Conservation (phyloP, 805 yeast species). For the Kuraishia piskuri region DNA sequence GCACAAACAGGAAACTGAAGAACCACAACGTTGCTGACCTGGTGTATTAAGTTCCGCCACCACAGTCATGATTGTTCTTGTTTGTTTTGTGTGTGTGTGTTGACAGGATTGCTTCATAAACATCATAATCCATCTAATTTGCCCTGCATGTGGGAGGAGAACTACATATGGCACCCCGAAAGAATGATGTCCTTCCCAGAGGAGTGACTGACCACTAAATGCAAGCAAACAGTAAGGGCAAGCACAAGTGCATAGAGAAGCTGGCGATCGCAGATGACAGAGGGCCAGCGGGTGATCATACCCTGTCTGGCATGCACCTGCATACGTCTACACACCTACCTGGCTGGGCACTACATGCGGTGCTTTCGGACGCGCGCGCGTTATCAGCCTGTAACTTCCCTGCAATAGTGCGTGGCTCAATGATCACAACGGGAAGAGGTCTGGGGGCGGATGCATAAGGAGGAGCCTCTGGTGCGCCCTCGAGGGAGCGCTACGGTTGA, state of each 20-base stretch:
- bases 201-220: too few species aligned
- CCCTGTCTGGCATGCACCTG: neutral
- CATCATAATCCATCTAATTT: too few species aligned
- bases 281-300: too few species aligned
- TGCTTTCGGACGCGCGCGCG: neutral
- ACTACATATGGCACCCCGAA: too few species aligned
- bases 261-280: too few species aligned
- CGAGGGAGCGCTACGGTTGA: neutral
- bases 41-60: too few species aligned
- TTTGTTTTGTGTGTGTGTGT: too few species aligned
- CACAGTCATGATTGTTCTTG: too few species aligned
- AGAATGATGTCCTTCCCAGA: too few species aligned
- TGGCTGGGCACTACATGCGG: neutral
- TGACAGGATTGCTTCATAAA: too few species aligned
- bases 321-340: neutral
- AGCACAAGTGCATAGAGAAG: neutral
- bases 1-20: slow-evolving; percentile 82
- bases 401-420: neutral
- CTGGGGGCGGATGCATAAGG: neutral
- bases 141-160: too few species aligned
- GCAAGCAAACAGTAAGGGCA: neutral
- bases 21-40: slow-evolving; percentile 47
- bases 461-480: neutral
- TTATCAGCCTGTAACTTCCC: neutral
- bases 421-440: neutral